A percentile compares a stretch with the other conserved stretches of the same genome.
phyloP scores from a whole-genome alignment of 2,329 filamentous ascomycete species.

The Talaromyces sp. region DNA sequence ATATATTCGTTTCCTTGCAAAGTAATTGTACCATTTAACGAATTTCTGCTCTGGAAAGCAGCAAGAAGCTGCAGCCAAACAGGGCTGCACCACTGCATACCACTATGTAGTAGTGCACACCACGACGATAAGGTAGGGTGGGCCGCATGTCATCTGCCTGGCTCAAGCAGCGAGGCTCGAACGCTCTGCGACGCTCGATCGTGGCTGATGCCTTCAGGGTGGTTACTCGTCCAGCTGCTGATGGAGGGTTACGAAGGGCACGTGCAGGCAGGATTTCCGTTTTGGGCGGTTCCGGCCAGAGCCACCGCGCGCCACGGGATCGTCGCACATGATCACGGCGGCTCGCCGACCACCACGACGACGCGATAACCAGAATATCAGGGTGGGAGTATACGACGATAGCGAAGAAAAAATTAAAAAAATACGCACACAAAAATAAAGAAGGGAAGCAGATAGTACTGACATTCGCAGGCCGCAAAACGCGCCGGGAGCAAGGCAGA shows the following conservation, averaged over 20 bases:
- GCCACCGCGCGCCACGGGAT: constrained; percentile 32
- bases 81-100: neutral
- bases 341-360: neutral
- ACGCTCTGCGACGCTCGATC: neutral
- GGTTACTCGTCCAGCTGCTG: constrained; percentile 3
- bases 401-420: neutral
- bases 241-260: constrained; percentile 14
- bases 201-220: constrained; percentile 3
- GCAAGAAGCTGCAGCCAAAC: neutral
- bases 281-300: neutral
- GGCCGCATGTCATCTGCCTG: neutral
- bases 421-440: neutral
- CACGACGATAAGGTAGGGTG: neutral
- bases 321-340: constrained; percentile 28
- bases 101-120: neutral
- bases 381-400: neutral
- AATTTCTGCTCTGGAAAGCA: neutral
- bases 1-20: neutral
- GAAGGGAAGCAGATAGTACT: neutral
- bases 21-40: neutral
- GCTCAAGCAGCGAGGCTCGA: neutral
- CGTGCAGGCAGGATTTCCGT: constrained; percentile 10
- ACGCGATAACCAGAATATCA: neutral
- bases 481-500: neutral
- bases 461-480: neutral